Percentiles rank a stretch among this genome's conserved stretches.
These are phyloP conservation scores for Harrya chromipes DNA, from an alignment of 768 basidiomycete species.

Conservation along the genomic window DNA sequence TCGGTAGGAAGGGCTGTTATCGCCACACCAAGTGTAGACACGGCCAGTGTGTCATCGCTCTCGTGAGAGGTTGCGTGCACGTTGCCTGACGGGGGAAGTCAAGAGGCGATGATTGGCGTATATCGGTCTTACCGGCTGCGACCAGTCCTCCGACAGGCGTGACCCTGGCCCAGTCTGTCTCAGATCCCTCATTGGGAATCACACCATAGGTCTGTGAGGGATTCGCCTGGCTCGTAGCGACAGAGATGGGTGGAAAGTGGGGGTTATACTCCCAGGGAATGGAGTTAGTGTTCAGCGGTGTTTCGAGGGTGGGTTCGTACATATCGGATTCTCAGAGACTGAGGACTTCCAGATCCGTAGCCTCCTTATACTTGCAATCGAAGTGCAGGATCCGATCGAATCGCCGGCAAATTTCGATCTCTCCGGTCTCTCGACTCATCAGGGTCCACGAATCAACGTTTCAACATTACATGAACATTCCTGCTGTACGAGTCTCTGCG, in stretches of 20 bases:
- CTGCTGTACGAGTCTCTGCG: too few relatives aligned
- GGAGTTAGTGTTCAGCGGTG: background rate
- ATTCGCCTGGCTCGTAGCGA: background rate
- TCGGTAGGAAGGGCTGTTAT: background rate
- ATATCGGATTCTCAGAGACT: background rate
- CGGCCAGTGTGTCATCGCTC: background rate
- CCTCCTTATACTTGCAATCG: background rate
- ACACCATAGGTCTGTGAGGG: background rate
- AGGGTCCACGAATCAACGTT: too few relatives aligned
- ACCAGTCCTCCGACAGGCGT: background rate
- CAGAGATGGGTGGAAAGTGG: too few relatives aligned
- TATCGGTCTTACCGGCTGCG: background rate
- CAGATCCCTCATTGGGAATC: background rate
- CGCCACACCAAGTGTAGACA: background rate
- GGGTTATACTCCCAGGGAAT: background rate
- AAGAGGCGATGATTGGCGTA: background rate
- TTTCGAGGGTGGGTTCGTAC: slow-evolving; percentile 2
- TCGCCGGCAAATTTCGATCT: too few relatives aligned
- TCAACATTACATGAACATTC: too few relatives aligned
- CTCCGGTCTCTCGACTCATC: too few relatives aligned
- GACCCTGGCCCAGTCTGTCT: background rate
- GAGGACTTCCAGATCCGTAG: background rate
- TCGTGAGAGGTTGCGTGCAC: background rate
- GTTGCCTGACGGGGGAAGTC: slow-evolving; percentile 1
- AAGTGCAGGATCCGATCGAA: too few relatives aligned